Evolutionary conservation across 495 filamentous ascomycete genomes (phyloP).

Genomic region (Daldinia concentrica): DNA sequence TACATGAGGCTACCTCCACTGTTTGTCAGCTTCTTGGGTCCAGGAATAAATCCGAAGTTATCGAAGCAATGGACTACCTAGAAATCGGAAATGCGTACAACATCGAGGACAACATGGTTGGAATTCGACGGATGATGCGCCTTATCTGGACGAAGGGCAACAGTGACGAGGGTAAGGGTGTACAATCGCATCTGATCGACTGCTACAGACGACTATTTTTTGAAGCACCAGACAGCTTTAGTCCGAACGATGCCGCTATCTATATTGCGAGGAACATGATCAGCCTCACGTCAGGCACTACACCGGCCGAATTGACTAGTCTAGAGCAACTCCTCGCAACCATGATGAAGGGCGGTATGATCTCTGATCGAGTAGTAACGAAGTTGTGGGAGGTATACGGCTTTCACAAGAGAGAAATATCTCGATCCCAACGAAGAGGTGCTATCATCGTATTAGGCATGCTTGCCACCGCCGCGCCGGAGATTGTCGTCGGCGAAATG

Average conservation of each 20-base stretch:
- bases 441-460: slow-evolving; percentile 97
- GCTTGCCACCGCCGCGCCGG: slow-evolving; percentile 90
- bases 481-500: slow-evolving; percentile 92
- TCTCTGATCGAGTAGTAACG: slow-evolving; percentile 84
- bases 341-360: slow-evolving; percentile 94
- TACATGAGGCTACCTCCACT: slow-evolving; percentile 79
- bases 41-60: slow-evolving; percentile 96
- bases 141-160: slow-evolving; percentile 99
- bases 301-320: slow-evolving; percentile 92
- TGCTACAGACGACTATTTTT: slow-evolving; percentile 97
- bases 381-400: slow-evolving; percentile 99
- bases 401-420: slow-evolving; percentile 91
- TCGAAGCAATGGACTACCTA: slow-evolving; percentile 99
- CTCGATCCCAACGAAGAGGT: slow-evolving; percentile 87
- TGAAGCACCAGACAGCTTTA: slow-evolving; percentile 87
- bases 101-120: slow-evolving; percentile 87
- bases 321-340: slow-evolving; percentile 93
- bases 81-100: slow-evolving; percentile 94
- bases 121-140: slow-evolving; percentile 92
- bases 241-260: slow-evolving; percentile 88
- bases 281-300: slow-evolving; percentile 93
- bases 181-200: slow-evolving; percentile 96
- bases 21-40: slow-evolving; percentile 89
- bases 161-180: slow-evolving; percentile 97
- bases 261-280: slow-evolving; percentile 99